Evolutionary conservation across 2,329 filamentous ascomycete species (phyloP).

Genomic region (Pseudocercospora fijiensis): DNA sequence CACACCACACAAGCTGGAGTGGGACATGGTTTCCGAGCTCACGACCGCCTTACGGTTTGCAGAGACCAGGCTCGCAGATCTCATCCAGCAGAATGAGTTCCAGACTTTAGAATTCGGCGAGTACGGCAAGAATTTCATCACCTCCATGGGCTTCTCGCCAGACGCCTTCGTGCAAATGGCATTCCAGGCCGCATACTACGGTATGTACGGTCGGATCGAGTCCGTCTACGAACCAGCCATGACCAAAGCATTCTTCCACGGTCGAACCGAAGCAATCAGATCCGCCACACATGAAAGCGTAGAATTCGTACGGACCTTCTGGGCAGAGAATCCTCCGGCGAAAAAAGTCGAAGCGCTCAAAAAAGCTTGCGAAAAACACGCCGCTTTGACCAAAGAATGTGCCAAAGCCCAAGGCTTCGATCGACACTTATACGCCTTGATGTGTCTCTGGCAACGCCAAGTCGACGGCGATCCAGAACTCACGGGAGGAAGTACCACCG

Average conservation of each 20-base stretch:
- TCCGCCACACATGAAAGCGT: constrained; percentile 79
- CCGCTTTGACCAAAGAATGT: constrained; percentile 75
- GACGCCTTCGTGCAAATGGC: constrained; percentile 99
- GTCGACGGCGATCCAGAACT: constrained; percentile 68
- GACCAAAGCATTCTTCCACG: constrained; percentile 93
- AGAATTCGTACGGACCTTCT: constrained; percentile 91
- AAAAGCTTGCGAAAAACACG: constrained; percentile 80
- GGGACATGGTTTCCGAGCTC: constrained; percentile 93
- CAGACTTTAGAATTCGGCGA: constrained; percentile 82
- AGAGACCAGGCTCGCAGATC: constrained; percentile 86
- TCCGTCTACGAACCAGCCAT: constrained; percentile 97
- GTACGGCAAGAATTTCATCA: constrained; percentile 98
- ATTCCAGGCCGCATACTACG: constrained; percentile 97
- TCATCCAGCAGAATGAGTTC: constrained; percentile 97
- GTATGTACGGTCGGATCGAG: constrained; percentile 88
- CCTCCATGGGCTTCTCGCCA: constrained; percentile 91
- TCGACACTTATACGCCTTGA: constrained; percentile 87
- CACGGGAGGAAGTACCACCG: not conserved
- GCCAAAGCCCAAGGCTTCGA: constrained; percentile 90
- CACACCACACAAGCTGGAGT: constrained; percentile 92
- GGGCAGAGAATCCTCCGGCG: constrained; percentile 81
- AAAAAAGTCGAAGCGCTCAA: constrained; percentile 83
- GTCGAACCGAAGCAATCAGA: constrained; percentile 89
- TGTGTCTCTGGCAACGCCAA: constrained; percentile 89
- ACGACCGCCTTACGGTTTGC: constrained; percentile 90